Evolutionary conservation across 2,329 filamentous ascomycete genomes (phyloP).

Genomic region (Fonsecaea pedrosoi): DNA sequence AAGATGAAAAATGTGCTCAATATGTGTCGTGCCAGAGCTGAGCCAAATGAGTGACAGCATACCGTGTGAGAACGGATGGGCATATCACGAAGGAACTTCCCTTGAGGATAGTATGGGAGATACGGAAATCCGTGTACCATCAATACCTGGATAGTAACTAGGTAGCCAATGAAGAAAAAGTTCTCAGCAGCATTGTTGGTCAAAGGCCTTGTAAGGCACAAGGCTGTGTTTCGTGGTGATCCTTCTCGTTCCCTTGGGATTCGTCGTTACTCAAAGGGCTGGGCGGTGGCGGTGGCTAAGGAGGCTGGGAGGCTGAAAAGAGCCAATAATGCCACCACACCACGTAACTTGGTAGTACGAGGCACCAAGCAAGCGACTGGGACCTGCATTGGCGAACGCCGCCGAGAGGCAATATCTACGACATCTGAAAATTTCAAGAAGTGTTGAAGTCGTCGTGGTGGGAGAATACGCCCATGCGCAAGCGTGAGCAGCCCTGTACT

Average conservation of each 20-base stretch:
- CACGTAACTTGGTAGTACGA: not conserved
- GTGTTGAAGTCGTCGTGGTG: not conserved
- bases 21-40: not conserved
- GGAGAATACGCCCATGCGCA: not conserved
- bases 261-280: not conserved
- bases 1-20: conserved; percentile 1
- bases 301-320: not conserved
- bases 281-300: conserved; percentile 1
- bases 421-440: not conserved
- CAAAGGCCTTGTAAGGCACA: not conserved
- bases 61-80: not conserved
- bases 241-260: not conserved
- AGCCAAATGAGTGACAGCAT: not conserved
- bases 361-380: conserved; percentile 3
- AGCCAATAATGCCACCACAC: not conserved
- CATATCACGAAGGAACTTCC: not conserved
- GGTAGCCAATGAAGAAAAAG: not conserved
- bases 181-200: not conserved
- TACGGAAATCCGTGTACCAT: not conserved
- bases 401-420: conserved; percentile 8
- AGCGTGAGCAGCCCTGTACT: not conserved
- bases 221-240: not conserved
- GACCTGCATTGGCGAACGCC: conserved; percentile 23
- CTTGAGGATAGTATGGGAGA: not conserved
- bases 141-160: not conserved